A percentile compares a stretch with the other conserved stretches of the same genome.
These are phyloP conservation scores for Chenopodium album DNA, from an alignment of 148 eudicot genomes.

Conservation along the genomic window DNA sequence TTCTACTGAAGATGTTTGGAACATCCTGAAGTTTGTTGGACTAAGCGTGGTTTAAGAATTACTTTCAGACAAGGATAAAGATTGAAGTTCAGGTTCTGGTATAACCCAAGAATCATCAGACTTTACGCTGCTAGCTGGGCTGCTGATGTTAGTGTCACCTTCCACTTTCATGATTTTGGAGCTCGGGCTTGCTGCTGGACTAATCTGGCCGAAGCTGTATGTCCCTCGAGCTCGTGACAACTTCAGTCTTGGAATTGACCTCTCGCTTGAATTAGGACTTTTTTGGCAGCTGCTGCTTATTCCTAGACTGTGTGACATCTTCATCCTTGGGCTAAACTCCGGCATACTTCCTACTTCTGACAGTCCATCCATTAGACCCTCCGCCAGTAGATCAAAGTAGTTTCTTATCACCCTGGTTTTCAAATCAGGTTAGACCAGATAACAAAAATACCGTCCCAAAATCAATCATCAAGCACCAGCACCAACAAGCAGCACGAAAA, in stretches of 20 bases:
- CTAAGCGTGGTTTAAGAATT: not conserved
- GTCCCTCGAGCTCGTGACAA: not conserved
- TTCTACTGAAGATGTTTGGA: not conserved
- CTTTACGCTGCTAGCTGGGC: not conserved
- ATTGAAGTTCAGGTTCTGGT: not conserved
- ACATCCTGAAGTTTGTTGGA: not conserved
- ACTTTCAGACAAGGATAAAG: not conserved
- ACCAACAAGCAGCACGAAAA: not conserved
- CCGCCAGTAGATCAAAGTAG: conserved; percentile 34
- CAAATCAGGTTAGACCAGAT: not conserved
- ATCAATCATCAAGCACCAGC: not conserved
- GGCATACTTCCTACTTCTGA: conserved; percentile 31
- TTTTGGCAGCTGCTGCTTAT: not conserved
- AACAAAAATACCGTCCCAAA: not conserved
- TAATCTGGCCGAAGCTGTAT: not conserved
- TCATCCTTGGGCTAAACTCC: not conserved
- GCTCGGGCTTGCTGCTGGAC: not conserved
- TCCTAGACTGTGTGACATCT: not conserved
- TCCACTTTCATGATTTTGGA: not conserved
- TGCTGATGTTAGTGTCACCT: conserved; percentile 1
- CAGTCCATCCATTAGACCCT: conserved; percentile 26
- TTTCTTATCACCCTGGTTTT: conserved; percentile 24
- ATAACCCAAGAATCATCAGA: not conserved
- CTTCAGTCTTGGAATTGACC: not conserved
- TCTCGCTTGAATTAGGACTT: not conserved